Evolutionary conservation across 2,329 filamentous ascomycete genomes (phyloP), one percentile per base, ranked within the genome.

Genomic region (Colletotrichum siamense): DNA sequence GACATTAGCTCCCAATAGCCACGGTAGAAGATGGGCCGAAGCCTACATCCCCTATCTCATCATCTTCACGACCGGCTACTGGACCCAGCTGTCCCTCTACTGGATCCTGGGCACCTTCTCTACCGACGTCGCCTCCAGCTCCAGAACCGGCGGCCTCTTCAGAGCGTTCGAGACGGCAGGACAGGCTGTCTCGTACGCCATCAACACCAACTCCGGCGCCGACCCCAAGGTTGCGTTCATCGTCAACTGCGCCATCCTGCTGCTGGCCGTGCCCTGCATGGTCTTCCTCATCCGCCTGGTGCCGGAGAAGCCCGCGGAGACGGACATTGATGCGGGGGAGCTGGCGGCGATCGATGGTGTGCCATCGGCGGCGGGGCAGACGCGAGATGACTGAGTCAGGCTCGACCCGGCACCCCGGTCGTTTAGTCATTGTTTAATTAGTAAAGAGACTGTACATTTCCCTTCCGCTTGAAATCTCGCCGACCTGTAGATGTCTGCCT

Each of bases 81-180:
- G 61, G 73, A 66, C 61, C 3, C 73, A 72, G 52, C 22, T 75
- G 52, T 75, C 73, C 0, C 83, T 85, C 7, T 85, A 85, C 78
- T 85, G 84, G 84, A 83, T 85, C 24, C 78, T 85, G 16, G 83
- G 82, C 34, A 83, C 81, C 5, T 83, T 85, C 26, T 82, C 83
- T 4, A 82, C 81, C 0, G 83, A 85, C 26, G 80, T 84, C 2
- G 81, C 82, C 52, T 78, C 80, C 7, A 82, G 80, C 7, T 79
- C 82, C 8, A 79, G 82, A 22, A 81, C 81, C 0, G 82, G 82
- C 6, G 82, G 82, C 22, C 30, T 82, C 39, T 82, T 82, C 74
- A 80, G 81, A 4, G 80, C 80, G 22, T 82, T 80, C 18, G 81
- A 82, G 55, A 82, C 81, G 0, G 79, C 78, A 3, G 82, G 82